phyloP scores from a whole-genome alignment of 2,329 filamentous ascomycete genomes.

The Colletotrichum gigasporum region DNA sequence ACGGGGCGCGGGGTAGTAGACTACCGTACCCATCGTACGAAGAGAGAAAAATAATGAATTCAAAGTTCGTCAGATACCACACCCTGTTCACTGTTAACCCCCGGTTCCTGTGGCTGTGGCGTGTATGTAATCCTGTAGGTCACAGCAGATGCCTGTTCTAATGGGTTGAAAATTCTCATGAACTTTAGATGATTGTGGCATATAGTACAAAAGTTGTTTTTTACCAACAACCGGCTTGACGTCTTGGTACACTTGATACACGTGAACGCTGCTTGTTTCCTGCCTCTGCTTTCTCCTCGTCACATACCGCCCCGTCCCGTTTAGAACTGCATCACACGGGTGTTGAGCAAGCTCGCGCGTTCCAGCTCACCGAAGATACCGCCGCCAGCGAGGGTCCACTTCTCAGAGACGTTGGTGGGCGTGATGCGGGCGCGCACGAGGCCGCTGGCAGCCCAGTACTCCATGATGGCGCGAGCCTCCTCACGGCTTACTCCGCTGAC shows the following conservation, averaged over 20 bases:
- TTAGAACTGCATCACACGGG: constrained; percentile 46
- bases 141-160: no score
- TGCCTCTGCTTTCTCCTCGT: neutral
- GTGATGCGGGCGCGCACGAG: constrained; percentile 77
- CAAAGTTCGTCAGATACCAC: neutral
- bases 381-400: constrained; percentile 84
- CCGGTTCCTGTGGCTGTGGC: no score
- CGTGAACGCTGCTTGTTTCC: constrained; percentile 7
- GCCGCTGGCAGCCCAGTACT: constrained; percentile 92
- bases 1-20: neutral
- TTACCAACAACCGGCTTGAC: neutral
- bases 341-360: constrained; percentile 64
- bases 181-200: constrained; percentile 20
- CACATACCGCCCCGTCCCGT: neutral
- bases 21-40: neutral
- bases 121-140: no score
- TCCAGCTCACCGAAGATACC: constrained; percentile 90
- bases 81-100: neutral
- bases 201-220: constrained; percentile 24
- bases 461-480: constrained; percentile 83
- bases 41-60: neutral
- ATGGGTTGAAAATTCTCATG: neutral
- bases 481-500: constrained; percentile 75
- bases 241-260: constrained; percentile 25
- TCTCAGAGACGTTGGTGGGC: constrained; percentile 77